Evolutionary conservation across 257 asterid species (phyloP), one percentile per base, ranked within the genome.

Genomic region (Leonotis leonurus): DNA sequence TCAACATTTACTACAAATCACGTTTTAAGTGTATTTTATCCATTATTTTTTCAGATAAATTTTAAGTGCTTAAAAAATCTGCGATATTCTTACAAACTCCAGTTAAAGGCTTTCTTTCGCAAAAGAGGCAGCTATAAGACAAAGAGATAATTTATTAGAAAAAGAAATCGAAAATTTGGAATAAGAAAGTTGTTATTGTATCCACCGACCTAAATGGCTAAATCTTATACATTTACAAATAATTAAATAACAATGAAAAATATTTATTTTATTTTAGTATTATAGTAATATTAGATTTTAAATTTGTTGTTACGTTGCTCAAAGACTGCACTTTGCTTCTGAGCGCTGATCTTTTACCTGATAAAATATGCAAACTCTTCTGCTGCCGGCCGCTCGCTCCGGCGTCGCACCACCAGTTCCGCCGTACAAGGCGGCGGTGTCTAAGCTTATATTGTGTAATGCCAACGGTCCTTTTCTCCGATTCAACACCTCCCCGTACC

Each of bases 381-480:
- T 91, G 58, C 68, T 69, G 73, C 95, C 95, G 83, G 88, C 95
- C 22, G 81, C 77, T 49, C 83, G 81, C 71, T 75, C 89, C 81
- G 84, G 78, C 78, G 50, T 51, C 64, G 81, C 88, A 14, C 81
- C 83, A 13, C 80, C 79, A 24, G n/a, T 49, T 37, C 62, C 69
- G 53, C 78, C 71, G 72, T 56, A 6, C 48, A 20, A 67, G 41
- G 68, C 66, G 58, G 58, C 72, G 52, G 20, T 76, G 18, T 39
- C 68, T 17, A 77, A 52, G 33, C 66, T 63, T 27, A 13, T 64
- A 3, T 68, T 61, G 13, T 18, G 40, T 16, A 44, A 37, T 30
- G 37, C 20, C 40, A 39, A 9, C 51, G 83, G 81, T 37, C 35
- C 75, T 21, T 18, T 70, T 14, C 62, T 36, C 61, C 68, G 70